Evolutionary conservation across 108 stramenopile species (phyloP), one percentile per base, ranked within the genome.

Genomic region (Skeletonema grethae): DNA sequence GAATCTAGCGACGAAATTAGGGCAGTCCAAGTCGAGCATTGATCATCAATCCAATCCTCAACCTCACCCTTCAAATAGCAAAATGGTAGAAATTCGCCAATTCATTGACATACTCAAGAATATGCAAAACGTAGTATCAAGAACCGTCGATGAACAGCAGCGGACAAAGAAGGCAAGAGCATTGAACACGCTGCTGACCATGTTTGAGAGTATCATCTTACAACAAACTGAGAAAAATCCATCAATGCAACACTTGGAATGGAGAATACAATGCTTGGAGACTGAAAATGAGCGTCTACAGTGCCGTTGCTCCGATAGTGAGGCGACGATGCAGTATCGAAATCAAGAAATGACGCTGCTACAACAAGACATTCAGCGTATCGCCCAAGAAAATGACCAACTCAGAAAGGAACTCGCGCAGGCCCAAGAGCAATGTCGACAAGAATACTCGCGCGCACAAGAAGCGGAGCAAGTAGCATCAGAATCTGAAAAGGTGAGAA

Each of bases 131-230:
- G 71, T 65, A 2, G 79, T 80, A 10, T 63, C 61, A 35, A 36
- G 59, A 39, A 80, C 79, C 7, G 20, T 38, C 2, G 72, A 80
- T 57, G 79, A 80, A 53, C 67, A 73, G 45, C 79, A 73, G 36
- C 79, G 72, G 5, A 36, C 36, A 22, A 67, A 67, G 56, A 80
- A 80, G n/a, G 72, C 79, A 28, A 67, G 71, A n/a, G 79, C 79
- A 15, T 53, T 80, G 67, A 64, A 80, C 64, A 45, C 71, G 8
- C 39, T 80, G 12, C 65, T 80, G 43, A 58, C 24, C 20, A 80
- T 80, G 79, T 80, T 80, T 64, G 79, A 80, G 38, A 66, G 63
- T 31, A 56, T 80, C 39, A 36, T 69, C 24, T 22, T 9, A 11
- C 28, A 64, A 43, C 48, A 24, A 55, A 5, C 16, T 28, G 12